A percentile compares a stretch with the other conserved stretches of the same genome.
Evolutionary conservation across 1,284 basidiomycete species (phyloP).

Genomic region (Leccinum huronense): DNA sequence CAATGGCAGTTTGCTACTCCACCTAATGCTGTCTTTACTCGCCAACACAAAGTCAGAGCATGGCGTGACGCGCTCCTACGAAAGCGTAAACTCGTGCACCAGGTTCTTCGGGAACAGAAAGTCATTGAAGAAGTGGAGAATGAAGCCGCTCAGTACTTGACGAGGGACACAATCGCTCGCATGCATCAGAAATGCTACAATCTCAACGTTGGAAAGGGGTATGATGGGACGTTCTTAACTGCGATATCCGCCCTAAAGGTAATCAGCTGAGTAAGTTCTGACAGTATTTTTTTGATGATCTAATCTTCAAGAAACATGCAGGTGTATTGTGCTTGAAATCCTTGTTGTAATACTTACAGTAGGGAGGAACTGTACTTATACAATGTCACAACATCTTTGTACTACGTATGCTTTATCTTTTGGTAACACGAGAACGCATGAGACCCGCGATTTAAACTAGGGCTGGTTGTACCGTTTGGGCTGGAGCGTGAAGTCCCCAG

Average conservation of each 20-base stretch:
- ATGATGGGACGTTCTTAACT: not conserved
- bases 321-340: not conserved
- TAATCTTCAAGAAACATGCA: not conserved
- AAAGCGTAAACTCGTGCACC: not conserved
- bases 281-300: not conserved
- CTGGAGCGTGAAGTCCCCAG: too few relatives aligned
- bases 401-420: not conserved
- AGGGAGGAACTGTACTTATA: not conserved
- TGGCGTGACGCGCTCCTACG: not conserved
- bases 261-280: not conserved
- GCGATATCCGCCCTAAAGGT: not conserved
- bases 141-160: not conserved
- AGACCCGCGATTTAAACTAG: too few relatives aligned
- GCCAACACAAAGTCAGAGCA: not conserved
- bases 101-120: not conserved
- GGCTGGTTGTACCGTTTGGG: too few relatives aligned
- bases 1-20: not conserved
- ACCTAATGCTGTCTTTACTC: not conserved
- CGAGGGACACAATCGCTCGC: not conserved
- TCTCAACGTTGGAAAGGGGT: not conserved
- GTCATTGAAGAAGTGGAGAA: not conserved
- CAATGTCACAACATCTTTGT: not conserved
- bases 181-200: not conserved
- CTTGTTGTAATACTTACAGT: not conserved
- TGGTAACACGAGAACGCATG: not conserved